These are phyloP conservation scores for Endocarpon pusillum DNA, from an alignment of 495 filamentous ascomycete species.

Conservation along the genomic window DNA sequence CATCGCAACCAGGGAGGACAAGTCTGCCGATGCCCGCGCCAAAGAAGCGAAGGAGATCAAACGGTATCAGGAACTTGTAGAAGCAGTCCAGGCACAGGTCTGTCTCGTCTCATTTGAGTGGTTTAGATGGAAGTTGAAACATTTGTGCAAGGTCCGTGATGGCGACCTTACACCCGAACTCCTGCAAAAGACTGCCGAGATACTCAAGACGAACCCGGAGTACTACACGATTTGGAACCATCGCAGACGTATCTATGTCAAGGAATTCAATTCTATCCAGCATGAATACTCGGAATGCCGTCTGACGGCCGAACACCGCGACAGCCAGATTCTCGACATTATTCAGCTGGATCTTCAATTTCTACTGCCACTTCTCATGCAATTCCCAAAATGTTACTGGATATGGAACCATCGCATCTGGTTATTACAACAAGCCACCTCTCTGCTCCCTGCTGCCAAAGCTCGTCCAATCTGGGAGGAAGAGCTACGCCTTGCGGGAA, in stretches of 20 bases:
- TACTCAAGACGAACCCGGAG: slow-evolving; percentile 81
- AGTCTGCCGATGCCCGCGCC: slow-evolving; percentile 42
- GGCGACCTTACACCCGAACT: slow-evolving; percentile 45
- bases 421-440: slow-evolving; percentile 56
- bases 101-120: not conserved
- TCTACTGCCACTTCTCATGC: slow-evolving; percentile 62
- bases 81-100: slow-evolving; percentile 44
- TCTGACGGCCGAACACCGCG: slow-evolving; percentile 8
- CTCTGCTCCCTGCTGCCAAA: slow-evolving; percentile 33
- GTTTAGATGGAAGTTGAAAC: not conserved
- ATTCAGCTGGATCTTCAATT: slow-evolving; percentile 59
- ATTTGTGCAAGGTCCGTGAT: slow-evolving; percentile 27
- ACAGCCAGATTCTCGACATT: slow-evolving; percentile 25
- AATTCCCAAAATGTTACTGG: slow-evolving; percentile 97
- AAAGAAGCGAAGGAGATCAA: slow-evolving; percentile 62
- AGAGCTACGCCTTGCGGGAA: slow-evolving; percentile 62
- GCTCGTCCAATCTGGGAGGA: slow-evolving; percentile 58
- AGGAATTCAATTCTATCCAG: slow-evolving; percentile 17
- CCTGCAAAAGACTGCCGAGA: slow-evolving; percentile 57
- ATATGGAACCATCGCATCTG: slow-evolving; percentile 96
- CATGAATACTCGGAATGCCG: slow-evolving; percentile 23
- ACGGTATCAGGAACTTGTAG: slow-evolving; percentile 57
- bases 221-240: slow-evolving; percentile 99
- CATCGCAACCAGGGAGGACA: slow-evolving; percentile 36
- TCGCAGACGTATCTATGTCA: slow-evolving; percentile 41